These are phyloP conservation scores for Colletotrichum higginsianum DNA, from an alignment of 2,329 filamentous ascomycete species.

Conservation along the genomic window DNA sequence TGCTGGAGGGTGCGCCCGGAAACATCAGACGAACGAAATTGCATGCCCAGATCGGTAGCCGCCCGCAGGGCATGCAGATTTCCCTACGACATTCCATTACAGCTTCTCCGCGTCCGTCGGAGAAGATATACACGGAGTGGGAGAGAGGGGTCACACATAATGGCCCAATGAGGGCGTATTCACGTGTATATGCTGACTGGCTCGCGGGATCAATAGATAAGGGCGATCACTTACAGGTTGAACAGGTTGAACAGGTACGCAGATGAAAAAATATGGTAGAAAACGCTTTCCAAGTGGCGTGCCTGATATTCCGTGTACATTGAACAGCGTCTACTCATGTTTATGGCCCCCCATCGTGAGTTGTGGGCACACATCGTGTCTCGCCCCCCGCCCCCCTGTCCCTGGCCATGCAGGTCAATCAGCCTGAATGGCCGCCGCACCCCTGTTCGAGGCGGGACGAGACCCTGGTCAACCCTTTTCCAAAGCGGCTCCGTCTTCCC, in stretches of 20 bases:
- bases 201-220: too few species aligned
- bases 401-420: constrained; percentile 32
- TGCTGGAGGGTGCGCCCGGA: constrained; percentile 14
- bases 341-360: constrained; percentile 6
- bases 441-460: constrained; percentile 2
- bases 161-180: too few species aligned
- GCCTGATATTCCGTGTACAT: too few species aligned
- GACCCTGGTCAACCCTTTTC: background rate
- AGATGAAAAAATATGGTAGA: too few species aligned
- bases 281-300: too few species aligned
- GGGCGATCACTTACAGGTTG: too few species aligned
- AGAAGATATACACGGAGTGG: background rate
- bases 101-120: constrained; percentile 4
- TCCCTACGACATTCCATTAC: background rate
- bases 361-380: constrained; percentile 3
- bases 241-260: too few species aligned
- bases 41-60: constrained; percentile 23
- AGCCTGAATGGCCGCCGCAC: constrained; percentile 21
- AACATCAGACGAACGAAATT: constrained; percentile 31
- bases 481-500: constrained; percentile 36
- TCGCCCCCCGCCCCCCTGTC: constrained; percentile 5
- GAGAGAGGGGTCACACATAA: too few species aligned
- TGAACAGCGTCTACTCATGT: background rate
- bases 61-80: constrained; percentile 13
- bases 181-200: too few species aligned